Percentiles rank a stretch among this genome's conserved stretches.
phyloP scores from a whole-genome alignment of 1,139 yeast species.

The Wickerhamomyces sp. region DNA sequence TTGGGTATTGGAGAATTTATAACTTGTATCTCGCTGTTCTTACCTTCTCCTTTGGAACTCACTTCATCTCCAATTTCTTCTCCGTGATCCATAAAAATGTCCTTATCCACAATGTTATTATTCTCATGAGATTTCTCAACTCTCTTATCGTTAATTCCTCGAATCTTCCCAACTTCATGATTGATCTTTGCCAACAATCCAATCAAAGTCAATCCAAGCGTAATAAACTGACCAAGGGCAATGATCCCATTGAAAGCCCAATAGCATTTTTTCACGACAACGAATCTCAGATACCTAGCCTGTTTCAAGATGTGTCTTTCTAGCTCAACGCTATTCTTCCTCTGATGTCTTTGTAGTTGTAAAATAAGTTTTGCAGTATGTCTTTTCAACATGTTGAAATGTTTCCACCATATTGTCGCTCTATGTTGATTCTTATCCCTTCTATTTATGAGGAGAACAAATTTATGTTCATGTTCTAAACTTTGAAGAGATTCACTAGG shows the following conservation, averaged over 20 bases:
- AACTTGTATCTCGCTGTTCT: not conserved
- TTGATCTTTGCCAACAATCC: slow-evolving; percentile 51
- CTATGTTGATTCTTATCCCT: slow-evolving; percentile 75
- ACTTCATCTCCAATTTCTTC: slow-evolving; percentile 5
- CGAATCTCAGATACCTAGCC: slow-evolving; percentile 34
- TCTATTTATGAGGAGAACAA: slow-evolving; percentile 60
- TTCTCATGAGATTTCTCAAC: slow-evolving; percentile 15
- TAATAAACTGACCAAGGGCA: slow-evolving; percentile 72
- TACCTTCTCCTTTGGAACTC: not conserved
- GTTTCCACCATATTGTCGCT: slow-evolving; percentile 73
- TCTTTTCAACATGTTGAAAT: slow-evolving; percentile 60
- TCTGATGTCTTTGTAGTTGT: slow-evolving; percentile 14
- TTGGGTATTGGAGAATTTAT: not conserved
- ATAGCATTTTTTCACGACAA: slow-evolving; percentile 46
- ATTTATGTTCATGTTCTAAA: slow-evolving; percentile 45
- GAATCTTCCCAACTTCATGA: slow-evolving; percentile 11
- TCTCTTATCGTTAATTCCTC: slow-evolving; percentile 11
- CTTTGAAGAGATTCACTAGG: slow-evolving; percentile 6
- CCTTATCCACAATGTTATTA: slow-evolving; percentile 10
- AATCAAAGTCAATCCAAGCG: slow-evolving; percentile 65
- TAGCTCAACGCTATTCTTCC: slow-evolving; percentile 3
- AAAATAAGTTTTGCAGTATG: slow-evolving; percentile 39
- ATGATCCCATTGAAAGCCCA: slow-evolving; percentile 62
- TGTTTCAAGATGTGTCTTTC: slow-evolving; percentile 21
- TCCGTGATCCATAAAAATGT: slow-evolving; percentile 6